Evolutionary conservation across 352 stramenopile species (phyloP).

Genomic region (Pythium angustatum): DNA sequence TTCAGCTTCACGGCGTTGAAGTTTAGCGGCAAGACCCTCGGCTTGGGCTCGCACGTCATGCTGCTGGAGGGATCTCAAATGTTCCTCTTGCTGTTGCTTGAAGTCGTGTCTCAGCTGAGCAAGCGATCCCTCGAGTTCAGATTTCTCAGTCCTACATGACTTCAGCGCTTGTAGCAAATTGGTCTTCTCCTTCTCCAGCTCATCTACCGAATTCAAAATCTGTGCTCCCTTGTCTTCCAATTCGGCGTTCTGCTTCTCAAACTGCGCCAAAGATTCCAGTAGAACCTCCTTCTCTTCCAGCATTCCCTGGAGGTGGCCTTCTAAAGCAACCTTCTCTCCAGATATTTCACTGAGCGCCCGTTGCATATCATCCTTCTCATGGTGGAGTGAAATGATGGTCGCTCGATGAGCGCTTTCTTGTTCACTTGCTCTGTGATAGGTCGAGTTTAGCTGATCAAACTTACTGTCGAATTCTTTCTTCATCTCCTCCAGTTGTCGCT

Average conservation of each 20-base stretch:
- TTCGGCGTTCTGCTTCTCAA: slow-evolving; percentile 54
- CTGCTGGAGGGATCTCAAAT: slow-evolving; percentile 1
- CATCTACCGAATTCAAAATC: slow-evolving; percentile 17
- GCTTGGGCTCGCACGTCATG: slow-evolving; percentile 8
- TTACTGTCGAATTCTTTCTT: slow-evolving; percentile 44
- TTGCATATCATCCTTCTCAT: slow-evolving; percentile 68
- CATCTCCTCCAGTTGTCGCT: slow-evolving; percentile 44
- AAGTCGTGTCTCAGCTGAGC: slow-evolving; percentile 6
- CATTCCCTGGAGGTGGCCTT: slow-evolving; percentile 45
- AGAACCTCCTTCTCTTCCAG: slow-evolving; percentile 39
- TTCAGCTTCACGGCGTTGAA: slow-evolving; percentile 22
- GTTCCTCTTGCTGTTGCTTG: slow-evolving; percentile 4
- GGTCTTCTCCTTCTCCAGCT: slow-evolving; percentile 27
- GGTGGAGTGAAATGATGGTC: slow-evolving; percentile 46
- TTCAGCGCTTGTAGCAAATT: slow-evolving; percentile 10
- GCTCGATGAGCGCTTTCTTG: slow-evolving; percentile 53
- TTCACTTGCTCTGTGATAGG: slow-evolving; percentile 44
- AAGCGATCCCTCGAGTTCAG: slow-evolving; percentile 11
- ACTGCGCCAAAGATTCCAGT: slow-evolving; percentile 34
- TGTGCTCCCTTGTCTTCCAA: slow-evolving; percentile 37
- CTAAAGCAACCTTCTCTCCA: slow-evolving; percentile 53
- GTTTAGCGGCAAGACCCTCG: slow-evolving; percentile 6
- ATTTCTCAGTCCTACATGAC: slow-evolving; percentile 6
- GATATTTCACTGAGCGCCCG: slow-evolving; percentile 44
- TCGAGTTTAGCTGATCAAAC: slow-evolving; percentile 47